Conservation (phyloP, 257 asterid genomes). For the Prunella vulgaris region DNA sequence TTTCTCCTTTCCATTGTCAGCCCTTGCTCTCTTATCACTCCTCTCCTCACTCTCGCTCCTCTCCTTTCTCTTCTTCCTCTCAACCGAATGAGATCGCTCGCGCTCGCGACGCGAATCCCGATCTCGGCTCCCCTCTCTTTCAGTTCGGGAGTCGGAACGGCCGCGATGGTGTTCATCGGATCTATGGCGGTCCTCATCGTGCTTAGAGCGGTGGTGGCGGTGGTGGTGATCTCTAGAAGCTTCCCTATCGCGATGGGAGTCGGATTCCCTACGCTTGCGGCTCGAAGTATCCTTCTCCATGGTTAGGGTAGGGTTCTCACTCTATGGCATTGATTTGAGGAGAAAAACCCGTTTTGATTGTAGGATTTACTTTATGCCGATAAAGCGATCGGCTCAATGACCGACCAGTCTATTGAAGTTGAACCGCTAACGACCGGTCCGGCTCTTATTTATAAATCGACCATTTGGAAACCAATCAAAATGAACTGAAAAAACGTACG, state of each 20-base stretch:
- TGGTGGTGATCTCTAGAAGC: conserved; percentile 34
- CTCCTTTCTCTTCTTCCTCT: conserved; percentile 73
- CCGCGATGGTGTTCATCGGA: conserved; percentile 42
- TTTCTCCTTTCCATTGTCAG: conserved; percentile 51
- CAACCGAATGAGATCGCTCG: conserved; percentile 59
- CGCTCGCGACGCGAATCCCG: conserved; percentile 51
- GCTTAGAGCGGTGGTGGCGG: conserved; percentile 37
- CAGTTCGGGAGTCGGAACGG: conserved; percentile 31
- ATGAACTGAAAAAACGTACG: not conserved
- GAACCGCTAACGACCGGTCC: not conserved
- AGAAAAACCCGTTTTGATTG: not conserved
- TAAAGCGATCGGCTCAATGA: not conserved
- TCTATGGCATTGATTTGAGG: conserved; percentile 1
- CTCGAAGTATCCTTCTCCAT: conserved; percentile 61
- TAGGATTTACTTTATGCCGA: not conserved
- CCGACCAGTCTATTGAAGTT: not conserved
- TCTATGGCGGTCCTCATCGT: conserved; percentile 42
- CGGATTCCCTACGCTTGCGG: conserved; percentile 55
- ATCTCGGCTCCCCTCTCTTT: conserved; percentile 55
- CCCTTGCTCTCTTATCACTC: conserved; percentile 61
- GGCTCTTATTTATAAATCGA: not conserved
- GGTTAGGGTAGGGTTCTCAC: conserved; percentile 28
- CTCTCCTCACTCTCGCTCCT: conserved; percentile 65
- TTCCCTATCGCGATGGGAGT: conserved; percentile 45
- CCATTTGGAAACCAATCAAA: not conserved